phyloP scores from a whole-genome alignment of 768 basidiomycete genomes.

The Termitomyces sp. region DNA sequence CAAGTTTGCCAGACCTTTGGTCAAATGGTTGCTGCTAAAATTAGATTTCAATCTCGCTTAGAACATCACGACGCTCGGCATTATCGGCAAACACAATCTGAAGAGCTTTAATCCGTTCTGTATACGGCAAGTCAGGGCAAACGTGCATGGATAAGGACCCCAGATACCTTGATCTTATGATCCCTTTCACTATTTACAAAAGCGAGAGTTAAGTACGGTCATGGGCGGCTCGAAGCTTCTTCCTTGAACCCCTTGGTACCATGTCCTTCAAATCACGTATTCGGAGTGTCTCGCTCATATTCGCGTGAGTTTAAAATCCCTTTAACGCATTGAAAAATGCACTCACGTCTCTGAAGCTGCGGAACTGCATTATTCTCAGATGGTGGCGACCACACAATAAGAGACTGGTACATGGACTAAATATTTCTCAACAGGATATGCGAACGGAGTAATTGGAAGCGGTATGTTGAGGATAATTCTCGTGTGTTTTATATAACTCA shows the following conservation, averaged over 20 bases:
- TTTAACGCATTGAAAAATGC: background rate
- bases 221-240: too few species aligned
- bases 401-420: background rate
- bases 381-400: conserved; percentile 36
- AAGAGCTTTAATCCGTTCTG: too few species aligned
- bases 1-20: too few species aligned
- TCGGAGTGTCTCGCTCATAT: conserved; percentile 73
- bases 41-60: too few species aligned
- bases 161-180: too few species aligned
- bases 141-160: too few species aligned
- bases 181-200: too few species aligned
- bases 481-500: background rate
- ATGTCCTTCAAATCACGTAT: conserved; percentile 25
- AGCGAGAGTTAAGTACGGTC: too few species aligned
- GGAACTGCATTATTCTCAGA: conserved; percentile 89
- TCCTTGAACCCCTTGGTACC: background rate
- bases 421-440: conserved; percentile 53
- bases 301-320: conserved; percentile 55
- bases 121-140: too few species aligned
- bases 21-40: too few species aligned
- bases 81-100: too few species aligned
- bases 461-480: conserved; percentile 48
- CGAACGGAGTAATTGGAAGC: conserved; percentile 74
- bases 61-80: too few species aligned
- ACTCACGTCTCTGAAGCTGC: conserved; percentile 44